Percentiles rank a stretch among this genome's conserved stretches.
These are phyloP conservation scores for Candolleomyces eurysporus DNA, from an alignment of 768 basidiomycete species.

Conservation along the genomic window DNA sequence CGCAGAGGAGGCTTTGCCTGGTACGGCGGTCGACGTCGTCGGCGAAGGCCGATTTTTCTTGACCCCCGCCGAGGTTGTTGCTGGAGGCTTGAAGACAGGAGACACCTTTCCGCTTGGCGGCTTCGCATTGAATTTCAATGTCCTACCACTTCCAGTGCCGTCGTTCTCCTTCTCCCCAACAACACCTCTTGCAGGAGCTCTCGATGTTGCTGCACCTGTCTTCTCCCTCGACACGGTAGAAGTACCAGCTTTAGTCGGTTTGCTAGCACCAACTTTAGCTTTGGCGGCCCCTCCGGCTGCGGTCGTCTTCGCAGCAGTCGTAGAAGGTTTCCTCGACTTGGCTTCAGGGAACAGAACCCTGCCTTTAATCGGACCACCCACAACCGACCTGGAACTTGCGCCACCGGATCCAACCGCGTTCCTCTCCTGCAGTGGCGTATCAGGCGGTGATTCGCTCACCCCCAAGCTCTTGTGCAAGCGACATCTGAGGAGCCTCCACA, in stretches of 20 bases:
- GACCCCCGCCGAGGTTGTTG: conserved; percentile 8
- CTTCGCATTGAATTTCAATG: conserved; percentile 12
- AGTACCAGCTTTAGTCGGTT: conserved; percentile 27
- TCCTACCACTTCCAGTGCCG: conserved; percentile 9
- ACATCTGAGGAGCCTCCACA: conserved; percentile 25
- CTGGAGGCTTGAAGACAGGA: conserved; percentile 22
- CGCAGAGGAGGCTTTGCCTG: conserved; percentile 13
- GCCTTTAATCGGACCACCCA: conserved; percentile 16
- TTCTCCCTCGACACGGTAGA: conserved; percentile 24
- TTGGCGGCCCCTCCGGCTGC: conserved; percentile 26
- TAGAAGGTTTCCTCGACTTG: conserved; percentile 24
- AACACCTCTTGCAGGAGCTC: conserved; percentile 8
- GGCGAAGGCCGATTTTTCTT: conserved; percentile 15
- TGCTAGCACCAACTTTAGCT: conserved; percentile 23
- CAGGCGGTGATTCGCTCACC: conserved; percentile 38
- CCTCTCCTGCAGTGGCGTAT: conserved; percentile 56
- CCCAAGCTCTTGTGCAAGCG: conserved; percentile 47
- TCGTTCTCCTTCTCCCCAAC: conserved; percentile 38
- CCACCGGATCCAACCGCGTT: conserved; percentile 21
- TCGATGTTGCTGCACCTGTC: conserved; percentile 10
- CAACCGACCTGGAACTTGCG: background rate
- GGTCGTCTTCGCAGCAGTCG: background rate
- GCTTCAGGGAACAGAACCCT: conserved; percentile 29
- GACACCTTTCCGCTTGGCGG: conserved; percentile 19
- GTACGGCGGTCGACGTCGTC: conserved; percentile 11